Base-by-base conservation (phyloP, 2,329 filamentous ascomycete species). In the Piedraia hortae region DNA sequence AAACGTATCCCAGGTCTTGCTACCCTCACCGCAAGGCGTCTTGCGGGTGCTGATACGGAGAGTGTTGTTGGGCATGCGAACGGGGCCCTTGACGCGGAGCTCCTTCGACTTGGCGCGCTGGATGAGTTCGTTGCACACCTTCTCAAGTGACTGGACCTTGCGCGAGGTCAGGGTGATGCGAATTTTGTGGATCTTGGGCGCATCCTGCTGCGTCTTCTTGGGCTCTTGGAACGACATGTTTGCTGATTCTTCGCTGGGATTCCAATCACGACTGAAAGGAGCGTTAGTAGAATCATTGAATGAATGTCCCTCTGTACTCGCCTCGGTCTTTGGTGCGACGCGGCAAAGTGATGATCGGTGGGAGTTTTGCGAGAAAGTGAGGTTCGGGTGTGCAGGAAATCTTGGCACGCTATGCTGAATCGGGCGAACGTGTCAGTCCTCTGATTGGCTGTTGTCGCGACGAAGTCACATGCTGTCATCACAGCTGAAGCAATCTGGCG, bases 21-120 rank as follows among this genome's bases (percentile, higher is more conserved):
- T 88, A 59, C 85, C 85, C 68, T 97, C 85, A 73, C 85, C 85
- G 59, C 74, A 85, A 52, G 85, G 85, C 36, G 85, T 93, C 73
- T 97, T 97, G 48, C 85, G 73, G 62, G 85, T 90, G 51, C 74
- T 77, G 62, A 90, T 67, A 64, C 85, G 77, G 46, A 93, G 66
- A 51, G 66, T 75, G 71, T 91, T 90, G 61, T 80, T 91, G 44
- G 85, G 78, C 45, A 91, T 72, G 47, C 82, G 78, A 54, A 93
- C 82, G 50, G 82, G 78, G 47, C 85, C 82, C 72, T 93, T 93
- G 60, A 89, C 77, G 50, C 73, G 72, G 46, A 97, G 74, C 50
- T 88, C 78, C 80, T 97, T 97, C 62, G 61, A 68, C 64, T 89
- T 89, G 48, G 85, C 78, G 48, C 85, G 82, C 59, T 97, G 85